Base-by-base conservation (phyloP, 1,284 basidiomycete species). In the Ceratobasidium theobromae region DNA sequence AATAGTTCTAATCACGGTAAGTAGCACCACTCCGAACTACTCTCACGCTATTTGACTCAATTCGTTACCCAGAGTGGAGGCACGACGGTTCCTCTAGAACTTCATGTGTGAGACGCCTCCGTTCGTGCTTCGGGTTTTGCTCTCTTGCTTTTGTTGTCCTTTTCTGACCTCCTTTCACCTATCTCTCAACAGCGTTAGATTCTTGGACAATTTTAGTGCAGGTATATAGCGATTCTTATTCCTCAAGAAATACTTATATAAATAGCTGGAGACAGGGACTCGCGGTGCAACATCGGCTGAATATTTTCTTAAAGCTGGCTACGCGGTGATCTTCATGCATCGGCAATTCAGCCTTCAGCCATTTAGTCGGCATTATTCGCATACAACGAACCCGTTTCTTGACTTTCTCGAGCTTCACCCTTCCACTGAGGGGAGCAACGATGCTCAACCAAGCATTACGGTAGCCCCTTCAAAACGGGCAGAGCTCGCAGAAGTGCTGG, bases 311-410 rank as follows among this genome's bases (percentile, higher is more conserved):
- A 84, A 87, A 72, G 86, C 90, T 1, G 91, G 90, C 69, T 99
- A 99, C 79, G 95, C 95, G 23, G 97, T 99, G 75, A 95, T 99
- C 73, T 99, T 99, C 78, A 90, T 99, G 85, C 95, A 98, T 77
- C 84, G 96, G 8, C 93, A 97, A 76, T 96, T 98, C 80, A 97
- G 94, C 71, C 85, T 99, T 35, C 93, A 96, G 70, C 96, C 97
- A 0, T 99, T 95, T 80, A 95, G 92, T 72, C 80, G 96, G 54
- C 96, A 98, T 75, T 99, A 98, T 78, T 95, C 93, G 6, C 96
- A 99, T 76, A 96, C 95, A 0, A 95, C 95, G 1, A 96, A 98
- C 76, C 96, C 96, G 0, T 98, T 99, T 78, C 86, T 99, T 66
- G 95, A 98, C 76, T 88, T 99, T 68, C 83, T 99, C n/a, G 86